These are phyloP conservation scores for Saxophila tyrrhenica DNA, from an alignment of 495 filamentous ascomycete species.

Conservation along the genomic window DNA sequence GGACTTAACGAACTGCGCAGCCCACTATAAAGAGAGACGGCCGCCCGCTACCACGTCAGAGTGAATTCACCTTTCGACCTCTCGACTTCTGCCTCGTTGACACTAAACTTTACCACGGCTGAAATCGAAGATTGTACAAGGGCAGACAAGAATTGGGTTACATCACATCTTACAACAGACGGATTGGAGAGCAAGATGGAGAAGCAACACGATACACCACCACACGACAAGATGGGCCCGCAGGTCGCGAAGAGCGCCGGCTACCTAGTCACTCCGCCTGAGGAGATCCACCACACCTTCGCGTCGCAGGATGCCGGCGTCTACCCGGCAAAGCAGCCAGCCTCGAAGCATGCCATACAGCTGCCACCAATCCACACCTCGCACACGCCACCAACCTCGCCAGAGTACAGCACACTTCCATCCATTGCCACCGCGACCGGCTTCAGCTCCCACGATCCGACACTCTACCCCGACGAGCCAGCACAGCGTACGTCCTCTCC, in stretches of 20 bases:
- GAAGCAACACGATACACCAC: too few species aligned
- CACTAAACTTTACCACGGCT: too few species aligned
- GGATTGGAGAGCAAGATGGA: too few species aligned
- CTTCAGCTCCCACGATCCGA: background rate
- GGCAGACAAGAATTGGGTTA: too few species aligned
- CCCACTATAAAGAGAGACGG: too few species aligned
- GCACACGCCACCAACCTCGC: conserved; percentile 12
- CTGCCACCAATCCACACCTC: conserved; percentile 5
- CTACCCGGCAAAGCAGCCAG: background rate
- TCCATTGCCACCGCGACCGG: background rate
- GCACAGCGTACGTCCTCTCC: background rate
- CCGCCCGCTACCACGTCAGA: background rate
- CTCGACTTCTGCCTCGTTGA: too few species aligned
- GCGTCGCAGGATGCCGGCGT: background rate
- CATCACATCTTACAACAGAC: too few species aligned
- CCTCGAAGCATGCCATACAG: too few species aligned
- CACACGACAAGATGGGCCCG: too few species aligned
- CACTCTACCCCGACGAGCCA: conserved; percentile 7
- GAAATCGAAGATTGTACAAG: too few species aligned
- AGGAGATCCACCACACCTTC: conserved; percentile 10
- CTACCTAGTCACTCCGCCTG: conserved; percentile 12
- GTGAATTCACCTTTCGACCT: too few species aligned
- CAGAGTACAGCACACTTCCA: background rate
- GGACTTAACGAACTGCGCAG: background rate
- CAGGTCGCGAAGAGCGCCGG: too few species aligned